phyloP scores from a whole-genome alignment of 139 green algal genomes.

The Picochlorum costavermella region DNA sequence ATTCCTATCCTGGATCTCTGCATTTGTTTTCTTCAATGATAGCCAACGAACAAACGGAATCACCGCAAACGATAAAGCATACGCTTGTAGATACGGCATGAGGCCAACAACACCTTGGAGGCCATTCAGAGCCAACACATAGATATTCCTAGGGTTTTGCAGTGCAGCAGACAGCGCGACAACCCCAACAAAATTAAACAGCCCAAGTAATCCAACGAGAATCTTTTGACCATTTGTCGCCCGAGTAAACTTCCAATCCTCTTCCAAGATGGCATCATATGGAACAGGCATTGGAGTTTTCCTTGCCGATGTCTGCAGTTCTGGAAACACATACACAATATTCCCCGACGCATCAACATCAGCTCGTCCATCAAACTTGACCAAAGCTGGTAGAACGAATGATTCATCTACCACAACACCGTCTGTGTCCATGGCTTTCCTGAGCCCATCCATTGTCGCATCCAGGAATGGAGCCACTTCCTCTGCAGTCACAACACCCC shows the following conservation, averaged over 20 bases:
- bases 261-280: conserved; percentile 9
- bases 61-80: conserved; percentile 81
- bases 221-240: conserved; percentile 45
- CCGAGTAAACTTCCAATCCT: conserved; percentile 27
- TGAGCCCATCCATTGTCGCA: conserved; percentile 13
- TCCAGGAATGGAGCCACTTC: conserved; percentile 91
- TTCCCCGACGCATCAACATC: conserved; percentile 75
- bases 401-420: conserved; percentile 45
- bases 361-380: conserved; percentile 70
- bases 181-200: conserved; percentile 84
- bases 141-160: conserved; percentile 24
- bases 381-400: conserved; percentile 84
- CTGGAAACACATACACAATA: conserved; percentile 84
- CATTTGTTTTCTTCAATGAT: conserved; percentile 44
- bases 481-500: conserved; percentile 87
- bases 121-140: conserved; percentile 29
- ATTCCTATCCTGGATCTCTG: conserved; percentile 67
- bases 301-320: conserved; percentile 45
- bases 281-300: background rate
- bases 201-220: conserved; percentile 49
- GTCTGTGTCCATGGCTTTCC: background rate
- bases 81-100: conserved; percentile 58
- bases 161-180: conserved; percentile 45
- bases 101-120: conserved; percentile 31
- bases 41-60: conserved; percentile 66